These are phyloP conservation scores for Saccharomycopsis capsularis DNA, from an alignment of 805 yeast genomes.

Conservation along the genomic window DNA sequence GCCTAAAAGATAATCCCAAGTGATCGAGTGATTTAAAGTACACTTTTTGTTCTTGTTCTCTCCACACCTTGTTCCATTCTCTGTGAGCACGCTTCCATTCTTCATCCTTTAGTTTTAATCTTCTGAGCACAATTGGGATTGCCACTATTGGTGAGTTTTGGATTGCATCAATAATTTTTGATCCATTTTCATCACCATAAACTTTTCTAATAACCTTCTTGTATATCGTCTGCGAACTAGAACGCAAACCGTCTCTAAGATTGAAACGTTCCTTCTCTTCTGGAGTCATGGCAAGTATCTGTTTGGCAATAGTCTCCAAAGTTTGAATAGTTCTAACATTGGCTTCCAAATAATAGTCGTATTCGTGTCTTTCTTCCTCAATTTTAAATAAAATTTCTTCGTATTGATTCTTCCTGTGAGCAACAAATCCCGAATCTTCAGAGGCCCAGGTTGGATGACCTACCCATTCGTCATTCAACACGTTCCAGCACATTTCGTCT, in stretches of 20 bases:
- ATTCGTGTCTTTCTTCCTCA: conserved; percentile 97
- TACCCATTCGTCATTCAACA: conserved; percentile 97
- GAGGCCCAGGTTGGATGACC: conserved; percentile 99
- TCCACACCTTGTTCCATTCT: conserved; percentile 99
- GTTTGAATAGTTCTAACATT: conserved; percentile 93
- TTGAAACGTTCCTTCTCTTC: conserved; percentile 84
- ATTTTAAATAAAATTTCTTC: conserved; percentile 93
- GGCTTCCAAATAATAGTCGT: conserved; percentile 92
- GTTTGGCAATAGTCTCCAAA: conserved; percentile 87
- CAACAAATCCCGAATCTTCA: conserved; percentile 96
- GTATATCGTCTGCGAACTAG: conserved; percentile 83
- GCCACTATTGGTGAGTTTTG: conserved; percentile 95
- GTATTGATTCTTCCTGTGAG: conserved; percentile 97
- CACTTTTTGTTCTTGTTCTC: conserved; percentile 95
- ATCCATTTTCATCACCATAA: conserved; percentile 90
- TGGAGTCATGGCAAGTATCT: conserved; percentile 86
- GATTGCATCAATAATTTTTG: conserved; percentile 90
- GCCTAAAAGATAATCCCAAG: conserved; percentile 91
- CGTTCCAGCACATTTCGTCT: conserved; percentile 99
- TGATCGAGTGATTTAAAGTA: conserved; percentile 92
- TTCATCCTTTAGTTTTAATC: conserved; percentile 96
- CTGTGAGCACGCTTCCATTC: conserved; percentile 98
- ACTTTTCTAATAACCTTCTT: conserved; percentile 89
- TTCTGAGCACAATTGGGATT: conserved; percentile 84
- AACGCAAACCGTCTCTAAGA: conserved; percentile 92